Base-by-base conservation (phyloP, 2,329 filamentous ascomycete species). In the Botrytis pseudocinerea region DNA sequence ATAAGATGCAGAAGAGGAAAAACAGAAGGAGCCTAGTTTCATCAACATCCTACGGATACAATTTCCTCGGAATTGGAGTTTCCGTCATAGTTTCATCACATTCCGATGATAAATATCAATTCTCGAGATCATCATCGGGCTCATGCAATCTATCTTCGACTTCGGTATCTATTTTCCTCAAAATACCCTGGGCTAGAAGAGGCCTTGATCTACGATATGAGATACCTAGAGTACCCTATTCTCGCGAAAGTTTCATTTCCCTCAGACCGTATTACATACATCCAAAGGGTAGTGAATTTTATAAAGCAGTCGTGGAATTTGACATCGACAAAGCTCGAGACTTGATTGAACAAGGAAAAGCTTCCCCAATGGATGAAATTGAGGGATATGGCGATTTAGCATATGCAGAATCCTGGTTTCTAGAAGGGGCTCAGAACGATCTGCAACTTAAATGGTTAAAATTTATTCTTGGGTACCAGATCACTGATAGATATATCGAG, bases 311-410 rank as follows among this genome's bases (percentile, higher is more conserved):
- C n/a, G 9, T 0, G 4, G 3, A 54, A 28, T 8, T 8, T n/a
- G 51, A 54, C n/a, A 1, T 54, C n/a, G n/a, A 54, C 1, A 28
- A 2, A 8, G 51, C 51, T 0, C n/a, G 51, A 28, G 18, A 0
- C 6, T 54, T 54, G 0, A 28, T 28, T 8, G 14, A 54, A 18
- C 51, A 54, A 54, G 51, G 51, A 18, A 54, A n/a, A 1, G 51
- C n/a, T 54, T 54, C 51, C 1, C n/a, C 51, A 9, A 6, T 28
- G 14, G n/a, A 54, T 51, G 25, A 7, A n/a, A 7, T 51, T 6
- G 48, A 51, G 12, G 25, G 12, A 14, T 0, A 1, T n/a, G 0
- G 0, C 1, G 10, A 14, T n/a, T 2, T 51, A 51, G 3, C 25
- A 22, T 20, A 44, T 44, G 4, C 18, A 0, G 0, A 6, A 0